Conservation (phyloP, 2,329 filamentous ascomycete genomes). For the Cladosporium sp. region DNA sequence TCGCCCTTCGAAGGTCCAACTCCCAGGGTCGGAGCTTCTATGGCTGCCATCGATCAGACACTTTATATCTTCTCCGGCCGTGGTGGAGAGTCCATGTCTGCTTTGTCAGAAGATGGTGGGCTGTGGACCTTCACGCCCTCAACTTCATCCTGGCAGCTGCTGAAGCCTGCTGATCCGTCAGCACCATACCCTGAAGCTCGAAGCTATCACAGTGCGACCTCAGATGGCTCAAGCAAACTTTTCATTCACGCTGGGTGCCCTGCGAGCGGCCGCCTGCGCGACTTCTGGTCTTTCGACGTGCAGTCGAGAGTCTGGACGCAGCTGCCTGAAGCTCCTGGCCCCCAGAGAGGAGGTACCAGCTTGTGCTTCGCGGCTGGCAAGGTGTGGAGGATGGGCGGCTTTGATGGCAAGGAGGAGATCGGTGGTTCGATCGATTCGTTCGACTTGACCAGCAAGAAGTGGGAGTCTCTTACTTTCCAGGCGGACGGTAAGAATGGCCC, state of each 20-base stretch:
- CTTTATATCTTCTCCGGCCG: slow-evolving; percentile 83
- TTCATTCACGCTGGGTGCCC: slow-evolving; percentile 77
- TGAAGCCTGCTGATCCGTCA: slow-evolving; percentile 56
- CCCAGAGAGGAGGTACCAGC: slow-evolving; percentile 65
- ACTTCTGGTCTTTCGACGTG: slow-evolving; percentile 79
- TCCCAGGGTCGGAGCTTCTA: slow-evolving; percentile 72
- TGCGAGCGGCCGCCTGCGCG: slow-evolving; percentile 61
- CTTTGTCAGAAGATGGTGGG: slow-evolving; percentile 71
- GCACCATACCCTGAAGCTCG: slow-evolving; percentile 61
- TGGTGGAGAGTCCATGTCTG: slow-evolving; percentile 65
- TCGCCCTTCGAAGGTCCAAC: slow-evolving; percentile 51
- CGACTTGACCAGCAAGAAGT: slow-evolving; percentile 40
- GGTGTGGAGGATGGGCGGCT: slow-evolving; percentile 79
- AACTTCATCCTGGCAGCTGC: slow-evolving; percentile 62
- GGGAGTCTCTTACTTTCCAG: slow-evolving; percentile 41
- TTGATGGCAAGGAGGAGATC: slow-evolving; percentile 67
- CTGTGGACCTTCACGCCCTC: slow-evolving; percentile 75
- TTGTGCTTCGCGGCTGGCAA: slow-evolving; percentile 64
- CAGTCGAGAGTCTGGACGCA: slow-evolving; percentile 64
- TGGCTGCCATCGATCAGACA: slow-evolving; percentile 64
- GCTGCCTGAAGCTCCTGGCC: slow-evolving; percentile 65
- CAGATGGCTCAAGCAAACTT: slow-evolving; percentile 67
- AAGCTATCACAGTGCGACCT: slow-evolving; percentile 69
- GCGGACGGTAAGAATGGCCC: slow-evolving; percentile 51
- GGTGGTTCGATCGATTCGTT: slow-evolving; percentile 71